A percentile compares a stretch with the other conserved stretches of the same genome.
These are phyloP conservation scores for Tetraselmis chui DNA, from an alignment of 139 green algal genomes.

Conservation along the genomic window DNA sequence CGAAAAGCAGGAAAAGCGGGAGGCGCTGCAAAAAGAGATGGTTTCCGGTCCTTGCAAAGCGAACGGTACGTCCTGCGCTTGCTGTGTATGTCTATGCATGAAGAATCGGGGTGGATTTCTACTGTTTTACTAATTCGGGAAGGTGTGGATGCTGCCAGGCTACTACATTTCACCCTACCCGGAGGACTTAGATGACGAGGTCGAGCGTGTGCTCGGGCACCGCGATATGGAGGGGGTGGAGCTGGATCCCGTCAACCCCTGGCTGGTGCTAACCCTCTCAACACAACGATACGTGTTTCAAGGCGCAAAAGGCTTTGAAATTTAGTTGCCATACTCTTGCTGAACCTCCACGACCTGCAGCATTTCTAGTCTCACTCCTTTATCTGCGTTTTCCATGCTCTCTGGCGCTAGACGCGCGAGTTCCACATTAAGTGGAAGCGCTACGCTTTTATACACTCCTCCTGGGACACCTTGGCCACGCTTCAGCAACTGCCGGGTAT, in stretches of 20 bases:
- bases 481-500: conserved; percentile 65
- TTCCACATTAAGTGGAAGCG: conserved; percentile 90
- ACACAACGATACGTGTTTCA: not conserved
- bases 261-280: conserved; percentile 29
- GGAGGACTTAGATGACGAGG: conserved; percentile 50
- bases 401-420: conserved; percentile 57
- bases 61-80: not conserved
- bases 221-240: conserved; percentile 33
- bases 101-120: not conserved
- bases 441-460: conserved; percentile 76
- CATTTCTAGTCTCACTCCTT: no score
- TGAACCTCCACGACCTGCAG: conserved; percentile 6
- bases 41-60: not conserved
- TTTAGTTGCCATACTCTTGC: conserved; percentile 11
- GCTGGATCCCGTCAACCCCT: conserved; percentile 37
- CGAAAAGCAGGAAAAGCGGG: not conserved
- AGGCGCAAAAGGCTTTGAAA: conserved; percentile 12
- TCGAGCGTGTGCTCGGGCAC: conserved; percentile 60
- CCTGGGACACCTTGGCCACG: conserved; percentile 58
- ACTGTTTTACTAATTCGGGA: not conserved
- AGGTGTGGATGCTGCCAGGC: not conserved
- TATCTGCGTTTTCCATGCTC: conserved; percentile 23
- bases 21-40: not conserved
- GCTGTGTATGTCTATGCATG: conserved; percentile 4
- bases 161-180: conserved; percentile 9